Conservation (phyloP, 2,329 filamentous ascomycete genomes). For the Verticillium tricorpus region DNA sequence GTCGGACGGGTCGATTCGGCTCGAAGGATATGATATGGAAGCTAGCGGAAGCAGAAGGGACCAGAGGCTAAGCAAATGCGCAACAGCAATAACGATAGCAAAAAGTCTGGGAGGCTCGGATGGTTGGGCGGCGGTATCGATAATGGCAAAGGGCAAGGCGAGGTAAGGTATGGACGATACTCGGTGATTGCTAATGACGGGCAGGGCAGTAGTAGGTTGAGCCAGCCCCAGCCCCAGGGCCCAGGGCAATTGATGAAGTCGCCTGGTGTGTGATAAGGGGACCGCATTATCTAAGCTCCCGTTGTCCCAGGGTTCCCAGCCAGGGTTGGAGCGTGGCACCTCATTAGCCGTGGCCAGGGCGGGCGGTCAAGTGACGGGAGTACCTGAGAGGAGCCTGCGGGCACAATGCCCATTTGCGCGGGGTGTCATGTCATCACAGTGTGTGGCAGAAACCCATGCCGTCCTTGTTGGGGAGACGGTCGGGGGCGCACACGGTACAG, state of each 20-base stretch:
- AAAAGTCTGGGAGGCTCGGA: not conserved
- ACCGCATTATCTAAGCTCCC: conserved; percentile 6
- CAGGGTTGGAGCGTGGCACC: not conserved
- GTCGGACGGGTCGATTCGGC: not conserved
- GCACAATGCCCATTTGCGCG: not conserved
- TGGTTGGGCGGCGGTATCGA: not conserved
- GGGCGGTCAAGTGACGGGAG: not conserved
- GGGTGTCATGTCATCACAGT: not conserved
- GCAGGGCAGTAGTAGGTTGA: not conserved
- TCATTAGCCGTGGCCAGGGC: not conserved
- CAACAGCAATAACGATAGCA: not conserved
- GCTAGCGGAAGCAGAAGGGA: not conserved
- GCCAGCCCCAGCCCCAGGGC: not conserved
- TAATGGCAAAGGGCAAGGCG: not conserved
- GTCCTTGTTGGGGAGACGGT: not conserved
- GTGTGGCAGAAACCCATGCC: not conserved
- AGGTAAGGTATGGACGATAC: not conserved
- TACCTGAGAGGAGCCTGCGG: not conserved
- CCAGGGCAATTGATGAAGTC: conserved; percentile 4
- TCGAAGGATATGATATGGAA: not conserved
- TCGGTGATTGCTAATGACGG: conserved; percentile 4
- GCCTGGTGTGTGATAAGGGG: conserved; percentile 5
- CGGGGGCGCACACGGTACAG: not conserved
- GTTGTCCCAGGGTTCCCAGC: not conserved
- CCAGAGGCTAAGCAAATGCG: not conserved